Evolutionary conservation across 768 basidiomycete species (phyloP), one percentile per base, ranked within the genome.

Genomic region (Mycena crocata): DNA sequence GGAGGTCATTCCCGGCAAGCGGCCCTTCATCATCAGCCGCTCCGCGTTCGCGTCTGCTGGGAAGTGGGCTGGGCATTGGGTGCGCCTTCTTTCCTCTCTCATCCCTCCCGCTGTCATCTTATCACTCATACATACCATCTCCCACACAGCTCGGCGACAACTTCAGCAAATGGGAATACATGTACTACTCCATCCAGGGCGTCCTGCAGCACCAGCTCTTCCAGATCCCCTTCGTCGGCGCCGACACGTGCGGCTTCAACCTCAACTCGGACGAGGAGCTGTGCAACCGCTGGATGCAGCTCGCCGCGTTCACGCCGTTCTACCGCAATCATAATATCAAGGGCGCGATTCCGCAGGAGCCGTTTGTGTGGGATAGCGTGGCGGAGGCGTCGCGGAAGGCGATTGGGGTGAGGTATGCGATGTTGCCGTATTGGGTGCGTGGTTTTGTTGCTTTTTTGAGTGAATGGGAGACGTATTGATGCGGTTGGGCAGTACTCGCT

Each of bases 241-340:
- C 92, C 3, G 93, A 95, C 72, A 88, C 90, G 9, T 90, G 89
- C 74, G 90, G 89, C 23, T 90, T 90, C 79, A 82, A 82, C 66
- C 86, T 81, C 3, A 93, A 94, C 75, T 89, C 90, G 10, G 87
- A 93, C 70, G 93, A 94, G 76, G 92, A 94, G 74, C 83, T 95
- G 13, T 92, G 92, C 77, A 90, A 89, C 67, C 86, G 93, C 21
- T 95, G 93, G 93, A 93, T 93, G 92, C 89, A 91, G 75, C 84
- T 94, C n/a, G 84, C 90, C 4, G 93, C 93, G 1, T 94, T 94
- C 75, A 85, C 85, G 30, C 93, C 93, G 7, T 95, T 95, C 82
- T 93, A 88, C 76, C 83, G 93, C 56, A 95, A 94, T 75, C 93
- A 94, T 75, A 92, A 92, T 67, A 77, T 82, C 34, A 81, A 80